Evolutionary conservation across 2,329 filamentous ascomycete genomes (phyloP), one percentile per base, ranked within the genome.

Genomic region (Xylaria sp.): DNA sequence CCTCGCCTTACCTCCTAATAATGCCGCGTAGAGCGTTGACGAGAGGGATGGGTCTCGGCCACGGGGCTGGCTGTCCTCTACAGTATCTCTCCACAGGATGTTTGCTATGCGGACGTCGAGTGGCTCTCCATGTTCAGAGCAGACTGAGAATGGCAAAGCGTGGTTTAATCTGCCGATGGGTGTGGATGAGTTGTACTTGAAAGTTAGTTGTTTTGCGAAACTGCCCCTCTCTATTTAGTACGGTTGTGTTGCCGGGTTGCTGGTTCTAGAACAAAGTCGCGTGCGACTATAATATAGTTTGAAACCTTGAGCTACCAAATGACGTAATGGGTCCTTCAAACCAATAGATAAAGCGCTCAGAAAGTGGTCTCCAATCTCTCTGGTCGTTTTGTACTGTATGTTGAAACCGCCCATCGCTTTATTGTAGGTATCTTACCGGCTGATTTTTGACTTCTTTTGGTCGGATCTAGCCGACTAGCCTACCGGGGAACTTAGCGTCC

Each of bases 381-480:
- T 56, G 23, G 36, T 40, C 6, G 17, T 28, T 57, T 23, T 4
- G 26, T n/a, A 6, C 13, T 4, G 26, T n/a, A 6, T 56, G 26
- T 26, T 38, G 26, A 40, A 42, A 42, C 42, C 6, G 54, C 36
- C 54, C 20, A 20, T 33, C 36, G n/a, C 11, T 56, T 56, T 38
- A 53, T 53, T 40, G 7, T 40, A n/a, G n/a, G n/a, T n/a, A 59
- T 33, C 26, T 59, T 59, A 59, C 46, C 56, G 33, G 40, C 38
- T 59, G 56, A 46, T 56, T 13, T 20, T 6, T 36, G 49, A 9
- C 17, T 54, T 28, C n/a, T 28, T 57, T 58, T 20, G 13, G 15
- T 58, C 54, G 54, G 54, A 58, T 58, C 54, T 44, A 58, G 36
- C 54, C 54, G 54, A 28, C 54, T 28, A 28, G 28, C 28, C 28